A percentile compares a stretch with the other conserved stretches of the same genome.
Evolutionary conservation across 2,329 filamentous ascomycete genomes (phyloP).

Genomic region (Penicillium brasilianum): DNA sequence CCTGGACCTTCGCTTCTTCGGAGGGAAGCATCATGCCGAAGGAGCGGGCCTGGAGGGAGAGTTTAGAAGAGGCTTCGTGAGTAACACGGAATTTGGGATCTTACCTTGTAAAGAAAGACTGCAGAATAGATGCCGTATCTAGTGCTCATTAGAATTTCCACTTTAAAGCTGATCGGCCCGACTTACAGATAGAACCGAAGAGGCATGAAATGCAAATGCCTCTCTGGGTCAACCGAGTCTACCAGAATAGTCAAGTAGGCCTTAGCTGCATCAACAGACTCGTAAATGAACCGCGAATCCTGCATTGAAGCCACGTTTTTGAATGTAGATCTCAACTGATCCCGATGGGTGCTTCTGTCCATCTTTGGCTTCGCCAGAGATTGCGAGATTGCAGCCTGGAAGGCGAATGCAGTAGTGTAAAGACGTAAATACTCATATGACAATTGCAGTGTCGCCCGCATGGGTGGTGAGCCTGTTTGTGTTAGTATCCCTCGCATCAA

Average conservation of each 20-base stretch:
- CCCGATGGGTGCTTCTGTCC: conserved; percentile 42
- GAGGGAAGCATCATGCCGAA: conserved; percentile 63
- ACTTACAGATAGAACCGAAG: conserved; percentile 66
- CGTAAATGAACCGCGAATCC: conserved; percentile 70
- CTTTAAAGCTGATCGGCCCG: background rate
- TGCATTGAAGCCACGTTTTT: conserved; percentile 63
- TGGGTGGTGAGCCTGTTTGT: conserved; percentile 61
- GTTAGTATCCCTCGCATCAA: conserved; percentile 17
- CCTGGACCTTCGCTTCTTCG: conserved; percentile 61
- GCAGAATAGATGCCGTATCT: conserved; percentile 64
- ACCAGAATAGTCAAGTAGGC: conserved; percentile 65
- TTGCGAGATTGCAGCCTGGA: conserved; percentile 69
- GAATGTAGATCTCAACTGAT: conserved; percentile 53
- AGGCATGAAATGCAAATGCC: conserved; percentile 67
- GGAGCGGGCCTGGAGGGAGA: conserved; percentile 53
- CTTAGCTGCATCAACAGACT: conserved; percentile 68
- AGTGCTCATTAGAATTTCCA: conserved; percentile 17
- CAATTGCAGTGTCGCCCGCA: conserved; percentile 70
- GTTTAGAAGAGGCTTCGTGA: background rate
- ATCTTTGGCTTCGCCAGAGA: conserved; percentile 50
- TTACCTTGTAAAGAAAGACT: conserved; percentile 68
- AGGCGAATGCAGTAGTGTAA: conserved; percentile 77
- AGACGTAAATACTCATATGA: conserved; percentile 75
- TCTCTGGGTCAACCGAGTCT: conserved; percentile 63
- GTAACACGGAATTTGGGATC: background rate